Percentiles rank a stretch among this genome's conserved stretches.
phyloP scores from a whole-genome alignment of 2,329 filamentous ascomycete species.

The Cytospora mali region DNA sequence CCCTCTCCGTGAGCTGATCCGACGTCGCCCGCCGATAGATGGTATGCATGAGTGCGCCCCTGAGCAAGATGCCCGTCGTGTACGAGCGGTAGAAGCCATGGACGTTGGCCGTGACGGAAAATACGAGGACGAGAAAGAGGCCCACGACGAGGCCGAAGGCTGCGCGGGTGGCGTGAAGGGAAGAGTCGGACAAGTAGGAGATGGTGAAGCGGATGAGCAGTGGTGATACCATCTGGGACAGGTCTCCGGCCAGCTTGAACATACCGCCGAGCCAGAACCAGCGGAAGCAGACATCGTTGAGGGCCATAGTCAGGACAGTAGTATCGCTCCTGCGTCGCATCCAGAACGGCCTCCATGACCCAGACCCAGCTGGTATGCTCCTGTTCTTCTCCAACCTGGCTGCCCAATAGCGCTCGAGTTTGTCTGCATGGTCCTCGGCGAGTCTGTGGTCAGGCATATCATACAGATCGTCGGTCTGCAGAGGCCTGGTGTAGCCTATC shows the following conservation, averaged over 20 bases:
- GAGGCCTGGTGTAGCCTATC: conserved; percentile 32
- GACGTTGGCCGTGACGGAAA: conserved; percentile 34
- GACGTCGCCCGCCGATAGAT: conserved; percentile 33
- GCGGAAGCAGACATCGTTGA: conserved; percentile 37
- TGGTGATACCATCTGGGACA: conserved; percentile 33
- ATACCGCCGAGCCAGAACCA: conserved; percentile 38
- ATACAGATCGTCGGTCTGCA: conserved; percentile 32
- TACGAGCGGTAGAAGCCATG: conserved; percentile 34
- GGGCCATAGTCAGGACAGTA: conserved; percentile 34
- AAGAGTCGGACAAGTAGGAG: conserved; percentile 30
- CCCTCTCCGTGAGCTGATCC: conserved; percentile 27
- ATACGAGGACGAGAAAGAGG: conserved; percentile 33
- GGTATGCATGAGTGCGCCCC: conserved; percentile 31
- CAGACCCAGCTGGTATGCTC: conserved; percentile 11
- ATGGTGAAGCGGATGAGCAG: conserved; percentile 35
- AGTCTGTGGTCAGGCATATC: conserved; percentile 24
- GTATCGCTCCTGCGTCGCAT: conserved; percentile 32
- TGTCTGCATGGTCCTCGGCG: conserved; percentile 31
- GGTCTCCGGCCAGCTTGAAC: conserved; percentile 34
- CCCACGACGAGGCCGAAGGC: conserved; percentile 35
- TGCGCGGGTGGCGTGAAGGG: conserved; percentile 28
- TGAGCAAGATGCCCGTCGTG: conserved; percentile 31
- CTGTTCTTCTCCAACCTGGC: conserved; percentile 26
- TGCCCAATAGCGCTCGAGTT: conserved; percentile 31
- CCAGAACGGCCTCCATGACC: conserved; percentile 34